Evolutionary conservation across 1,284 basidiomycete species (phyloP).

Genomic region (Leccinum cinnamomeum): DNA sequence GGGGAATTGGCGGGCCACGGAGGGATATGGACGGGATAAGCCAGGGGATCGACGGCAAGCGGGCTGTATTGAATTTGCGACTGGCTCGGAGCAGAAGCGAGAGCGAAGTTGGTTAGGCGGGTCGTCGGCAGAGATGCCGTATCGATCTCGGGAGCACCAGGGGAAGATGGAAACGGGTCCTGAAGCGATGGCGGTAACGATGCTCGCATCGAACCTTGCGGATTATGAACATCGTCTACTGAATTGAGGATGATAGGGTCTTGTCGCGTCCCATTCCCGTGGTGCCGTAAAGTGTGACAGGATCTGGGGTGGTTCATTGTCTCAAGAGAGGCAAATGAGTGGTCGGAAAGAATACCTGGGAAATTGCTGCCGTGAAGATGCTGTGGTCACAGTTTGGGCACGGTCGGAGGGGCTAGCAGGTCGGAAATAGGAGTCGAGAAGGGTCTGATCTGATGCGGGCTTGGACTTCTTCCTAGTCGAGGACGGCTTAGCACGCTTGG

Average conservation of each 20-base stretch:
- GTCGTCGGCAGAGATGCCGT: slow-evolving; percentile 12
- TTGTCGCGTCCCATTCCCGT: slow-evolving; percentile 25
- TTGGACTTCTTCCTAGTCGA: slow-evolving; percentile 25
- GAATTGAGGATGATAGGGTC: slow-evolving; percentile 31
- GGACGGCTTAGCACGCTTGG: slow-evolving; percentile 22
- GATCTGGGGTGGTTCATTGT: slow-evolving; percentile 1
- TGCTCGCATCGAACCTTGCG: slow-evolving; percentile 9
- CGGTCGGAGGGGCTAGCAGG: slow-evolving; percentile 14
- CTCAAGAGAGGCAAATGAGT: slow-evolving; percentile 15
- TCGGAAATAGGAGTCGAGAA: slow-evolving; percentile 34
- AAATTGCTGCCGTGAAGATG: slow-evolving; percentile 16
- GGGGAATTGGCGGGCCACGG: slow-evolving; percentile 42
- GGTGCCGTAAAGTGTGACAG: slow-evolving; percentile 13
- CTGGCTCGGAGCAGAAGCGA: slow-evolving; percentile 4
- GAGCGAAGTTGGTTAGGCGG: slow-evolving; percentile 5
- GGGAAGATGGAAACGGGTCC: slow-evolving; percentile 15
- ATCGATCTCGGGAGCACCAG: slow-evolving; percentile 7
- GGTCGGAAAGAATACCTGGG: slow-evolving; percentile 21
- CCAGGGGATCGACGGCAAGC: slow-evolving; percentile 48
- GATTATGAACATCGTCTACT: slow-evolving; percentile 16
- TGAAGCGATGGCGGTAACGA: slow-evolving; percentile 16
- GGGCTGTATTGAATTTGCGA: slow-evolving; percentile 27
- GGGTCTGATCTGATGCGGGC: slow-evolving; percentile 18
- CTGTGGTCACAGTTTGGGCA: slow-evolving; percentile 6
- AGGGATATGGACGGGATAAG: slow-evolving; percentile 38